Base-by-base conservation (phyloP, 352 stramenopile species). In the Phytophthora megakarya region DNA sequence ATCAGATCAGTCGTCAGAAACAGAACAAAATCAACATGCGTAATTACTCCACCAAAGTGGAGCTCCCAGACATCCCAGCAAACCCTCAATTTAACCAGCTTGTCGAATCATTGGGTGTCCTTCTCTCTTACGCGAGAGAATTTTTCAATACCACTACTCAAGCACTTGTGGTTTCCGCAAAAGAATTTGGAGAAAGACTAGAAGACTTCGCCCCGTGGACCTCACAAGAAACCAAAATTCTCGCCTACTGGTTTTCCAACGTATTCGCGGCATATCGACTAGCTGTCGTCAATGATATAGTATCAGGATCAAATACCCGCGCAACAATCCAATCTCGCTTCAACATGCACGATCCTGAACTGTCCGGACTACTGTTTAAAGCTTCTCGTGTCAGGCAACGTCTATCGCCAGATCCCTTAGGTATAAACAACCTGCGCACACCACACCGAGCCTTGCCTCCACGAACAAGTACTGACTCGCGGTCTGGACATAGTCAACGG, bases 181-280 rank as follows among this genome's bases (percentile, higher is more conserved):
- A 49, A 22, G 22, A 15, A 2, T 59, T 49, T 49, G 37, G 38
- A 6, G 50, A 59, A 10, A 7, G 19, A 18, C 25, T 49, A 10
- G n/a, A 40, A 6, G 50, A 49, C 10, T 59, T 32, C 16, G 7
- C 37, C 0, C 25, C 22, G 5, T 59, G 50, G 38, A 23, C 13
- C 9, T 21, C 37, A 13, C 7, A 42, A 12, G 50, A 59, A 18
- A 26, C 49, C 0, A 22, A 28, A 0, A 30, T 48, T n/a, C 38
- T 59, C 13, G 38, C 38, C 9, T 59, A 49, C 16, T 59, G 50
- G 50, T 49, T 59, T 19, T 30, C 15, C 0, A 59, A 59, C 5
- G 37, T 59, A 3, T 21, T 59, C 11, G 50, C 16, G 1, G 38
- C 23, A 6, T 59, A 42, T 38, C 37, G 38, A 2, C n/a, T 28